A percentile compares a stretch with the other conserved stretches of the same genome.
Conservation (phyloP, 805 yeast genomes). For the Kuraishia cidri region DNA sequence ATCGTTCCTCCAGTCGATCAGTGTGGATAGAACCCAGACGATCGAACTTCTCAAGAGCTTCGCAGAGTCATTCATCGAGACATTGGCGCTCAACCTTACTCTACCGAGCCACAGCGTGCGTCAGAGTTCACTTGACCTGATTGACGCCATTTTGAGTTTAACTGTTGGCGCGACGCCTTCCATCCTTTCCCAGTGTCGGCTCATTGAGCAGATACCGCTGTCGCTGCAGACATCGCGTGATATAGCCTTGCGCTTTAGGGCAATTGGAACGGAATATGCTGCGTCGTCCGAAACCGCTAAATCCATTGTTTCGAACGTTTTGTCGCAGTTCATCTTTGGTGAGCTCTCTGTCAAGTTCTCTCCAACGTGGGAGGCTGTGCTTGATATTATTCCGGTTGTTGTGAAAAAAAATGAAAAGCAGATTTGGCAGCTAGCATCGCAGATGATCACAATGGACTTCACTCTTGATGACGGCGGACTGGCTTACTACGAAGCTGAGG, state of each 20-base stretch:
- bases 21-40: too few species aligned
- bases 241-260: slow-evolving; percentile 58
- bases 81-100: background rate
- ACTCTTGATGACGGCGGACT: too few species aligned
- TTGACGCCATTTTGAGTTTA: slow-evolving; percentile 7
- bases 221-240: slow-evolving; percentile 68
- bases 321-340: slow-evolving; percentile 54
- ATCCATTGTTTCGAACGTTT: slow-evolving; percentile 16
- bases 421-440: slow-evolving; percentile 52
- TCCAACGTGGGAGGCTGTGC: slow-evolving; percentile 78
- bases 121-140: slow-evolving; percentile 33
- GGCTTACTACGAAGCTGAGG: too few species aligned
- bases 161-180: too few species aligned
- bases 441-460: too few species aligned
- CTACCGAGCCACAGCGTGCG: background rate
- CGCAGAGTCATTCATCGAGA: background rate
- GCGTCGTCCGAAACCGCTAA: slow-evolving; percentile 13
- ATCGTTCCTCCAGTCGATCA: too few species aligned
- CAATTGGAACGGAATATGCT: slow-evolving; percentile 35
- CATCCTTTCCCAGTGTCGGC: slow-evolving; percentile 29
- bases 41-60: too few species aligned
- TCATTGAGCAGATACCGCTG: slow-evolving; percentile 68
- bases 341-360: slow-evolving; percentile 66
- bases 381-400: slow-evolving; percentile 46
- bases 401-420: slow-evolving; percentile 27